Conservation (phyloP, 352 stramenopile species). For the Phytophthora foliorum region DNA sequence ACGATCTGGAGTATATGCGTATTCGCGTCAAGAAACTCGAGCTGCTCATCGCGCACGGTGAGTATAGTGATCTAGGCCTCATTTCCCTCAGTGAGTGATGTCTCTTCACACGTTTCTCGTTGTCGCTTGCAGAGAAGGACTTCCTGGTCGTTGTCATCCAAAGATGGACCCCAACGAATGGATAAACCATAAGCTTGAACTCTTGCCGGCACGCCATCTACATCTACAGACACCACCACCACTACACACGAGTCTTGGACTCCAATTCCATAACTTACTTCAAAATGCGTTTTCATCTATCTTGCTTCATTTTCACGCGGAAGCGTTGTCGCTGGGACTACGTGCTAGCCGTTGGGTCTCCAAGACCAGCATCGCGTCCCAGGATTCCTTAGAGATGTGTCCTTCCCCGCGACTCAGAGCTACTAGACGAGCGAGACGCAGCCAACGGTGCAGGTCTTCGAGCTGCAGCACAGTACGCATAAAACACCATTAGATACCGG, state of each 20-base stretch:
- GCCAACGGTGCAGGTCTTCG: constrained; percentile 83
- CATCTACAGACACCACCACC: neutral
- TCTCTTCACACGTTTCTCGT: neutral
- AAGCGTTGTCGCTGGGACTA: constrained; percentile 14
- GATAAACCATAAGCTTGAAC: constrained; percentile 10
- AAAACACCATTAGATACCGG: neutral
- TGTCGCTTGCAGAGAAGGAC: constrained; percentile 76
- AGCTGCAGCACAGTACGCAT: constrained; percentile 44
- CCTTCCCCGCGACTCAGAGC: constrained; percentile 73
- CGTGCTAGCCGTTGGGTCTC: constrained; percentile 58
- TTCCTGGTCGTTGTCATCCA: constrained; percentile 96
- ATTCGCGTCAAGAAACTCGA: constrained; percentile 95
- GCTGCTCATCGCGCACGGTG: constrained; percentile 93
- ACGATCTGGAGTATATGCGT: constrained; percentile 95
- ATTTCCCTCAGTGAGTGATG: neutral
- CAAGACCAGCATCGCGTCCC: constrained; percentile 70
- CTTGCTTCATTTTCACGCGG: constrained; percentile 15
- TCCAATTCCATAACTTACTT: constrained; percentile 17
- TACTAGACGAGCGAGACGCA: constrained; percentile 76
- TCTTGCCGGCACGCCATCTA: neutral
- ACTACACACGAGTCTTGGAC: constrained; percentile 15
- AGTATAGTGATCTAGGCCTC: constrained; percentile 1
- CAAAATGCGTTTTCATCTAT: constrained; percentile 26
- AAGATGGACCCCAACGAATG: constrained; percentile 83
- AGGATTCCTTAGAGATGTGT: constrained; percentile 52